Evolutionary conservation across 345 rosid genomes (phyloP).

Genomic region (Lumnitzera littorea): DNA sequence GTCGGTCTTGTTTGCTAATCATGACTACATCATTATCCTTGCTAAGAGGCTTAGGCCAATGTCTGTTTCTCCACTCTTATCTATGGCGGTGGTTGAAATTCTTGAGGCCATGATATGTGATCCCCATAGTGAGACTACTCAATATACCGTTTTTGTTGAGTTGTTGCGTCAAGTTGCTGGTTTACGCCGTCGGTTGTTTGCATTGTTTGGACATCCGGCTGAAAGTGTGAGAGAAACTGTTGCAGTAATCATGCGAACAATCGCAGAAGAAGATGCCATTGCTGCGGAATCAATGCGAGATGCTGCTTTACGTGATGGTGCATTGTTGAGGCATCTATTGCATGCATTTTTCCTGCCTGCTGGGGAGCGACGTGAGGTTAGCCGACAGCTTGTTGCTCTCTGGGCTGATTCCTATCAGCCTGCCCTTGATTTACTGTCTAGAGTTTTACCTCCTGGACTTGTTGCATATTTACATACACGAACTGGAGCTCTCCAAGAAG

Average conservation of each 20-base stretch:
- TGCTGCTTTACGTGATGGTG: slow-evolving; percentile 99
- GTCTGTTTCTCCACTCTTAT: slow-evolving; percentile 90
- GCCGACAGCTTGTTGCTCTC: slow-evolving; percentile 98
- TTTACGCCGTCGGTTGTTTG: slow-evolving; percentile 85
- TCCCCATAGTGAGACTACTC: slow-evolving; percentile 98
- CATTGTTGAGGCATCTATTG: slow-evolving; percentile 89
- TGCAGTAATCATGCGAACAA: slow-evolving; percentile 96
- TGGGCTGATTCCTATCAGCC: slow-evolving; percentile 99
- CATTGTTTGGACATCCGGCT: slow-evolving; percentile 98
- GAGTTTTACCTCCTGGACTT: slow-evolving; percentile 98
- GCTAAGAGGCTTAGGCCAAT: slow-evolving; percentile 88
- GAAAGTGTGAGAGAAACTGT: slow-evolving; percentile 96
- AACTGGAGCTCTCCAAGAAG: slow-evolving; percentile 49
- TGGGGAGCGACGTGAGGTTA: slow-evolving; percentile 93
- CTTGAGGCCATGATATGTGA: slow-evolving; percentile 99
- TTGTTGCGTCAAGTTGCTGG: slow-evolving; percentile 95
- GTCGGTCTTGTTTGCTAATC: slow-evolving; percentile 80
- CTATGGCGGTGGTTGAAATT: slow-evolving; percentile 96
- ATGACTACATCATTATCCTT: slow-evolving; percentile 63
- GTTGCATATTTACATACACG: slow-evolving; percentile 98
- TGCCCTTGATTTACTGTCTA: slow-evolving; percentile 74
- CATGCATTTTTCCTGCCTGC: slow-evolving; percentile 83
- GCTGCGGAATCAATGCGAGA: slow-evolving; percentile 99
- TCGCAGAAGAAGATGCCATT: slow-evolving; percentile 99
- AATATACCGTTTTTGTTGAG: slow-evolving; percentile 90